These are phyloP conservation scores for Tulasnella sp. DNA, from an alignment of 768 basidiomycete species.

Conservation along the genomic window DNA sequence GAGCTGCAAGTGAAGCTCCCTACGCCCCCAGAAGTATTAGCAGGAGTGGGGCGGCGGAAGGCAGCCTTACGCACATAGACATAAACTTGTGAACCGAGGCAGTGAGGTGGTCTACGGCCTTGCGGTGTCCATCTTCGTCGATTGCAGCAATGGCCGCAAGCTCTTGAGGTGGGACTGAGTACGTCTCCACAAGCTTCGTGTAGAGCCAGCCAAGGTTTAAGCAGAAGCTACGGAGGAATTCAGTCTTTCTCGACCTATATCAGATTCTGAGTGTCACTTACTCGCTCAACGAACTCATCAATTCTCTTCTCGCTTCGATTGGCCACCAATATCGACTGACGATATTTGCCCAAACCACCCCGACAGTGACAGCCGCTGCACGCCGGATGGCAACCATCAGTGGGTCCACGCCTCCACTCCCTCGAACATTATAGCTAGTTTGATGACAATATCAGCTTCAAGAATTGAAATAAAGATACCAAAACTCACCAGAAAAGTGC, in stretches of 20 bases:
- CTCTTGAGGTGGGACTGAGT: conserved; percentile 61
- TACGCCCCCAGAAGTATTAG: conserved; percentile 34
- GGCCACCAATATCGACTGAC: conserved; percentile 96
- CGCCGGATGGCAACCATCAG: conserved; percentile 70
- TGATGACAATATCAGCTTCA: conserved; percentile 37
- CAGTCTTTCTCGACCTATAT: background rate
- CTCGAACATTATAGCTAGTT: conserved; percentile 72
- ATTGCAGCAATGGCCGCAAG: background rate
- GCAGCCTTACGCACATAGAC: conserved; percentile 63
- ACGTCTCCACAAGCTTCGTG: conserved; percentile 82
- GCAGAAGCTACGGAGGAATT: conserved; percentile 61
- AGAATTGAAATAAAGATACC: conserved; percentile 18
- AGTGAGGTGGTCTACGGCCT: conserved; percentile 31
- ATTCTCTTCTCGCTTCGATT: conserved; percentile 82
- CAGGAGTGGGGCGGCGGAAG: background rate
- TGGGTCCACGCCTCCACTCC: conserved; percentile 54
- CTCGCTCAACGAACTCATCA: conserved; percentile 84
- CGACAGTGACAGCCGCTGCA: conserved; percentile 72
- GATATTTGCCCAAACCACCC: conserved; percentile 84
- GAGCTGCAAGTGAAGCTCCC: conserved; percentile 93
- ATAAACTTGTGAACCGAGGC: conserved; percentile 79
- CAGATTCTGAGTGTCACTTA: conserved; percentile 39
- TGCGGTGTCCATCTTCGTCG: background rate
- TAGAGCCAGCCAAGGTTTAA: conserved; percentile 93
- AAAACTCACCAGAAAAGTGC: conserved; percentile 48